Evolutionary conservation across 2,329 filamentous ascomycete species (phyloP).

Genomic region (Ophiostoma ulmi): DNA sequence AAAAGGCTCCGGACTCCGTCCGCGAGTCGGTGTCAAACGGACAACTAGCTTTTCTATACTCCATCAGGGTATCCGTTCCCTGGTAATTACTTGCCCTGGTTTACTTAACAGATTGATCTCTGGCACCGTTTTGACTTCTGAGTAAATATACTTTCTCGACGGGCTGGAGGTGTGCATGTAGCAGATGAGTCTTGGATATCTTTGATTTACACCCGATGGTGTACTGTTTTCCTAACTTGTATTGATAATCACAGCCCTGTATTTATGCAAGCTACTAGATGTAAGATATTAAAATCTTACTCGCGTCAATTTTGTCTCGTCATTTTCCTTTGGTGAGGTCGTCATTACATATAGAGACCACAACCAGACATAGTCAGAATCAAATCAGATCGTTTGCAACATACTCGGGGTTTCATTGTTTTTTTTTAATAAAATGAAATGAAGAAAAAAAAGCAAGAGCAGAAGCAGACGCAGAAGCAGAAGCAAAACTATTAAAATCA

Average conservation of each 20-base stretch:
- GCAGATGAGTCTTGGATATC: background rate
- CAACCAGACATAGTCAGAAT: too few relatives aligned
- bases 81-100: background rate
- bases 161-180: background rate
- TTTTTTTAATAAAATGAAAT: too few relatives aligned
- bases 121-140: background rate
- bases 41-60: background rate
- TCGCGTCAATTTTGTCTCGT: too few relatives aligned
- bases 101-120: background rate
- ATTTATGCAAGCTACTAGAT: background rate
- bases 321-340: too few relatives aligned
- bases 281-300: too few relatives aligned
- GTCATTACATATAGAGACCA: too few relatives aligned
- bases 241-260: background rate
- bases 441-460: background rate
- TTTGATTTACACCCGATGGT: background rate
- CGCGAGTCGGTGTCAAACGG: constrained; percentile 1
- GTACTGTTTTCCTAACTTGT: background rate
- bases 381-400: too few relatives aligned
- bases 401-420: too few relatives aligned
- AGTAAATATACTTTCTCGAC: background rate
- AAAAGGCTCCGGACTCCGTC: constrained; percentile 18
- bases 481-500: background rate
- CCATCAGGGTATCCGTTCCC: constrained; percentile 4
- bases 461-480: background rate